Evolutionary conservation across 2,329 filamentous ascomycete genomes (phyloP).

Genomic region (Lasiodiplodia theobromae): DNA sequence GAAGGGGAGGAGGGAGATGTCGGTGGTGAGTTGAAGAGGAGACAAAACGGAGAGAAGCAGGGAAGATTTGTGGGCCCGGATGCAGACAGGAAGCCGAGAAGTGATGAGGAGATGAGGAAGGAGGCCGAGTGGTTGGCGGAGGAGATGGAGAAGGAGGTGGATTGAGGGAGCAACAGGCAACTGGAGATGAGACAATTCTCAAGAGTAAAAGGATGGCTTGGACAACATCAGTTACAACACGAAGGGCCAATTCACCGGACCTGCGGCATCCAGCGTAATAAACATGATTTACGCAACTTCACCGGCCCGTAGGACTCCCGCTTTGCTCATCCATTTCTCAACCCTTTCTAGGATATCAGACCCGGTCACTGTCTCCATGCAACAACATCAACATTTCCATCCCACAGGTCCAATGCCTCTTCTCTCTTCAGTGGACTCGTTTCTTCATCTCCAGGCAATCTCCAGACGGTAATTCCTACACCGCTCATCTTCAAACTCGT

Average conservation of each 20-base stretch:
- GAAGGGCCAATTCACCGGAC: neutral
- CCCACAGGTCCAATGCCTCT: conserved; percentile 44
- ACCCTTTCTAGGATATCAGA: neutral
- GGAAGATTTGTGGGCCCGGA: conserved; percentile 74
- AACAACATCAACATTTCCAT: conserved; percentile 44
- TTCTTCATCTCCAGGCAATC: conserved; percentile 37
- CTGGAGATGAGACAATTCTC: too few relatives aligned
- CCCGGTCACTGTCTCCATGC: conserved; percentile 44
- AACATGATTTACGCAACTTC: neutral
- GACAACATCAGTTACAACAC: neutral
- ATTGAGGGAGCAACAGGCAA: neutral
- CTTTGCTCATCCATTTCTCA: neutral
- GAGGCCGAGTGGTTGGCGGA: conserved; percentile 75
- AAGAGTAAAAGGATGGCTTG: neutral
- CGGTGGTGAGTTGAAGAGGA: conserved; percentile 71
- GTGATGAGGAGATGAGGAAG: conserved; percentile 75
- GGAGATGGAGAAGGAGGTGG: conserved; percentile 58
- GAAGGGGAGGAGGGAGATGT: conserved; percentile 87
- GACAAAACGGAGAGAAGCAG: conserved; percentile 49
- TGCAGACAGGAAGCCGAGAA: conserved; percentile 71
- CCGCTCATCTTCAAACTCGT: conserved; percentile 49
- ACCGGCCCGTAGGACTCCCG: neutral
- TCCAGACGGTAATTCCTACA: conserved; percentile 48
- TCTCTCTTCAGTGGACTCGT: conserved; percentile 39
- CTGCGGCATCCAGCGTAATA: neutral